Evolutionary conservation across 1,284 basidiomycete genomes (phyloP).

Genomic region (Phlebopus sp.): DNA sequence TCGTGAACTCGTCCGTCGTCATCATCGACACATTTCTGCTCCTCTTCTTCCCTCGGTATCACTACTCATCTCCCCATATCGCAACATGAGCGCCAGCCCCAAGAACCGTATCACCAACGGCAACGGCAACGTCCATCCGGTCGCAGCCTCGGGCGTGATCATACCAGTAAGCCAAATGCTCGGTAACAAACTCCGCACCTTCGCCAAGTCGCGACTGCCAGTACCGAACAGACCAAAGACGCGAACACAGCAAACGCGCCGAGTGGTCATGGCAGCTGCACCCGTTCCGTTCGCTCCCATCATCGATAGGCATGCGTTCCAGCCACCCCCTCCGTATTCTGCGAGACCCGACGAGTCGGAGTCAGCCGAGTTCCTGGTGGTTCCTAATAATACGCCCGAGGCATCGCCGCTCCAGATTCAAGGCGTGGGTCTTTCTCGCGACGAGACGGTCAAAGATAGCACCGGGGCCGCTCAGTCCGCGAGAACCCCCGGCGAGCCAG

Average conservation of each 20-base stretch:
- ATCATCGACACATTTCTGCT: neutral
- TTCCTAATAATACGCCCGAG: constrained; percentile 29
- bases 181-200: constrained; percentile 16
- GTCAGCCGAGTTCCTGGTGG: constrained; percentile 13
- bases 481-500: neutral
- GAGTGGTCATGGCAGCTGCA: constrained; percentile 12
- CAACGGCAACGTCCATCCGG: too few species aligned
- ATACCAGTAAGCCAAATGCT: constrained; percentile 14
- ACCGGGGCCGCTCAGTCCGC: neutral
- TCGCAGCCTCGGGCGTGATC: too few species aligned
- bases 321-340: constrained; percentile 27
- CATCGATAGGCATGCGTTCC: constrained; percentile 24
- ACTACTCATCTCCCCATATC: constrained; percentile 5
- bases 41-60: constrained; percentile 4
- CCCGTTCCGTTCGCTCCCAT: constrained; percentile 29
- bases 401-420: neutral
- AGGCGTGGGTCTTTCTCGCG: too few species aligned
- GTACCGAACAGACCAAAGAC: constrained; percentile 19
- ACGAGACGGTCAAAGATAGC: neutral
- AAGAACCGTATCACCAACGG: constrained; percentile 1
- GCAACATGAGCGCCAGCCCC: constrained; percentile 13
- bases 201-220: constrained; percentile 24
- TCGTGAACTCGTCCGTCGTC: neutral
- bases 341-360: constrained; percentile 9
- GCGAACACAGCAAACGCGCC: constrained; percentile 5